Evolutionary conservation across 768 basidiomycete genomes (phyloP).

Genomic region (Collybiopsis confluens): DNA sequence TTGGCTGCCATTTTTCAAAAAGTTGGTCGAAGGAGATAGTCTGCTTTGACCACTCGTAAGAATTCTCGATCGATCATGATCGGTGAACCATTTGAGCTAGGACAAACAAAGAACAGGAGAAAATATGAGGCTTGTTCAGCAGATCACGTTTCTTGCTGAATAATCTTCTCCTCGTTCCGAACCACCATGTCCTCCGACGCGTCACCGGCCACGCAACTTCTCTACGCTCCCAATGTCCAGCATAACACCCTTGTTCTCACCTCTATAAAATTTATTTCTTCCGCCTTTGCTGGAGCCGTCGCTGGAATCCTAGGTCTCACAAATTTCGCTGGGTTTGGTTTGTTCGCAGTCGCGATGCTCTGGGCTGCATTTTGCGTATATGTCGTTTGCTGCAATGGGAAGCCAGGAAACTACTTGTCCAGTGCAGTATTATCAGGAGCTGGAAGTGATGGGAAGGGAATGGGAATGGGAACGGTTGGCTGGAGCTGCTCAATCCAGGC

Average conservation of each 20-base stretch:
- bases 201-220: neutral
- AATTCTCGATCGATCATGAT: no score
- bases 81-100: no score
- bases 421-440: neutral
- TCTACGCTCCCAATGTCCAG: conserved; percentile 6
- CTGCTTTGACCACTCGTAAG: no score
- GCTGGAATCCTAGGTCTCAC: conserved; percentile 88
- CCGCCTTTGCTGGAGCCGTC: conserved; percentile 82
- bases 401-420: conserved; percentile 28
- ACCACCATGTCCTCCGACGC: conserved; percentile 27
- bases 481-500: conserved; percentile 75
- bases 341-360: conserved; percentile 68
- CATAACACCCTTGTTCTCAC: conserved; percentile 32
- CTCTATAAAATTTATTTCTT: conserved; percentile 74
- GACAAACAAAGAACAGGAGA: no score
- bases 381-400: conserved; percentile 66
- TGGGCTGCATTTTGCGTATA: conserved; percentile 64
- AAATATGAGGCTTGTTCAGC: no score
- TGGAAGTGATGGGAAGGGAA: conserved; percentile 19
- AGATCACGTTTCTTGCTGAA: no score
- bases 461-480: conserved; percentile 58
- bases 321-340: conserved; percentile 76
- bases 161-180: no score
- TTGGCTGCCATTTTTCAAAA: no score
- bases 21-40: no score